Base-by-base conservation (phyloP, 208 protist species). In the Crithidia expoeki region DNA sequence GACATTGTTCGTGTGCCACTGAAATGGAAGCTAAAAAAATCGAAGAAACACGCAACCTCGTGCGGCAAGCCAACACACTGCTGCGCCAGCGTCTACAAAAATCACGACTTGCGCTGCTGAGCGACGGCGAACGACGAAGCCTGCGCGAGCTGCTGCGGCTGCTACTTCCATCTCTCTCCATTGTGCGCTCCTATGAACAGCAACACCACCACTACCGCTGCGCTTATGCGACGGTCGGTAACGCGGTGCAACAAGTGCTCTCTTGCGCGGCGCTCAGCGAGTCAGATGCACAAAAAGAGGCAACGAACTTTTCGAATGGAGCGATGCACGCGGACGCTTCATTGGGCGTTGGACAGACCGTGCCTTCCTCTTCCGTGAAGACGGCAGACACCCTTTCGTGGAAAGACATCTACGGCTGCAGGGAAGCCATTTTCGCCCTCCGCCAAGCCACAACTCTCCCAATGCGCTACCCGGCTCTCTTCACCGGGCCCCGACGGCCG, bases 371-470 rank as follows among this genome's bases (percentile, higher is more conserved):
- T 7, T 17, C 14, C 44, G 16, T 6, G 14, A 49, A 4, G 4
- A 17, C 4, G 6, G 44, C 44, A 49, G 21, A 6, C 4, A 4
- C 44, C 4, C 44, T 17, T 6, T 17, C 21, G 44, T 81, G 76
- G 71, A 51, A 16, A 12, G 62, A 68, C 77, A 93, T 99, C 17
- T 96, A 94, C 9, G 99, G 99, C 49, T 93, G 99, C 53, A 81
- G 93, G 14, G 83, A 86, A 9, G 99, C 98, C 57, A 98, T 99
- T 64, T 55, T 91, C 38, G 89, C 97, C 4, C 83, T 99, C 17
- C 90, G 98, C 56, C 98, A 99, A 70, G 98, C 98, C 21, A 97
- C 98, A 1, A 95, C 99, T 30, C 75, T 99, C 16, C 99, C 99
- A 2, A 74, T 94, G 33, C 92, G 85, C 63, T 98, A 98, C 68